phyloP scores from a whole-genome alignment of 441 rosid genomes.

The Pelargonium australe region DNA sequence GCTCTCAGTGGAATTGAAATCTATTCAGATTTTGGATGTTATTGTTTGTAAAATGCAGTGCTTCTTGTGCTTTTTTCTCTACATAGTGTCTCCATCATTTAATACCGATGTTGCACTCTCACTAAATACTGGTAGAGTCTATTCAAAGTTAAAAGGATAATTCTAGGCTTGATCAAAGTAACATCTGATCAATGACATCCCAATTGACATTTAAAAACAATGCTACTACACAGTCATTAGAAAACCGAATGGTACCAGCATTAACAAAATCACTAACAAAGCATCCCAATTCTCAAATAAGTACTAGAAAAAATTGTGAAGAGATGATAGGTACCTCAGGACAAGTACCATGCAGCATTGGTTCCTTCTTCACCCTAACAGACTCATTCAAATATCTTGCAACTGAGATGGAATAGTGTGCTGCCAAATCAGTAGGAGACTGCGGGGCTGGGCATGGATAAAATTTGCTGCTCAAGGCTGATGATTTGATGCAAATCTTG shows the following conservation, averaged over 20 bases:
- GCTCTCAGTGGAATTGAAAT: neutral
- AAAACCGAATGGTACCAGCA: too few species aligned
- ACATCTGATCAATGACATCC: too few species aligned
- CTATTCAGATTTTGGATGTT: neutral
- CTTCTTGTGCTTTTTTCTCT: neutral
- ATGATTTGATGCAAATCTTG: slow-evolving; percentile 1
- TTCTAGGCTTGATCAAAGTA: too few species aligned
- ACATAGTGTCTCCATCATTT: neutral
- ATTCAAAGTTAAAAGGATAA: too few species aligned
- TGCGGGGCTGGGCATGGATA: neutral
- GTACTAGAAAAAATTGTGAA: neutral
- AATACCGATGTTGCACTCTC: neutral
- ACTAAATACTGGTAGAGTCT: neutral
- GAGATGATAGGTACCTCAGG: neutral
- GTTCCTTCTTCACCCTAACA: neutral
- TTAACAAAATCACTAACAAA: too few species aligned
- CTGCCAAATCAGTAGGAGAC: neutral
- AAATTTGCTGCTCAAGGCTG: neutral
- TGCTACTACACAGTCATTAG: too few species aligned
- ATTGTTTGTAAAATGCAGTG: neutral
- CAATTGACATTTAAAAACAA: too few species aligned
- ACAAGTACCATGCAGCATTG: neutral
- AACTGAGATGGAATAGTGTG: neutral
- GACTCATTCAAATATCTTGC: neutral
- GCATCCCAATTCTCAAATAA: too few species aligned